Conservation (phyloP, 257 asterid species). For the Cruciata laevipes region DNA sequence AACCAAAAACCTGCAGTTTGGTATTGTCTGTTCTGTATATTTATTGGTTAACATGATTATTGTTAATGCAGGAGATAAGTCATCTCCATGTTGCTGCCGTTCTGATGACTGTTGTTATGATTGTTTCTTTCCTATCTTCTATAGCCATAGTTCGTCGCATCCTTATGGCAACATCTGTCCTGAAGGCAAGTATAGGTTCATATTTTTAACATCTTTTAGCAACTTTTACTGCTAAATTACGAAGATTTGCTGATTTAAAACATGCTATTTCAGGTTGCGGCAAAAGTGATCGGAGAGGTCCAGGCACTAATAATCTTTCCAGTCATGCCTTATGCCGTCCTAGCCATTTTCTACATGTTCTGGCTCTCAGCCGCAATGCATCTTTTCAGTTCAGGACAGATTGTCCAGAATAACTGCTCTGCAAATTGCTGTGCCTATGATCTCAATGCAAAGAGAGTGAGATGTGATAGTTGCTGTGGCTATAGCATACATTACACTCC, state of each 20-base stretch:
- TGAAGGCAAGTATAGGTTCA: slow-evolving; percentile 53
- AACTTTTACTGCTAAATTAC: not conserved
- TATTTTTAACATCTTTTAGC: not conserved
- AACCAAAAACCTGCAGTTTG: slow-evolving; percentile 7
- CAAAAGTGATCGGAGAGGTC: slow-evolving; percentile 97
- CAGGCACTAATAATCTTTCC: slow-evolving; percentile 86
- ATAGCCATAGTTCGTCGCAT: slow-evolving; percentile 91
- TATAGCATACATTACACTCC: slow-evolving; percentile 67
- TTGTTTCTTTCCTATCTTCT: slow-evolving; percentile 73
- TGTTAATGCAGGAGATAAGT: slow-evolving; percentile 82
- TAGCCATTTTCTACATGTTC: slow-evolving; percentile 80
- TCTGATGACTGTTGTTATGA: slow-evolving; percentile 74
- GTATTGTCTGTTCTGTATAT: slow-evolving; percentile 4
- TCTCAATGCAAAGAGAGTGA: slow-evolving; percentile 63
- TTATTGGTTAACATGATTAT: slow-evolving; percentile 18
- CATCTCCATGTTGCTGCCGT: slow-evolving; percentile 92
- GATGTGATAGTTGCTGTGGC: slow-evolving; percentile 92
- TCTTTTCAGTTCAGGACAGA: slow-evolving; percentile 86
- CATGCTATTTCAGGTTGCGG: slow-evolving; percentile 70
- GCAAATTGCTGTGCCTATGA: slow-evolving; percentile 93
- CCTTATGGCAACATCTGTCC: slow-evolving; percentile 96
- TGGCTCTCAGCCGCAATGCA: slow-evolving; percentile 93
- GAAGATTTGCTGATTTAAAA: slow-evolving; percentile 5
- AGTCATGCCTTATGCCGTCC: slow-evolving; percentile 63
- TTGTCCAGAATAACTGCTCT: slow-evolving; percentile 67